phyloP scores from a whole-genome alignment of 495 filamentous ascomycete species.

The Xylaria acuta region DNA sequence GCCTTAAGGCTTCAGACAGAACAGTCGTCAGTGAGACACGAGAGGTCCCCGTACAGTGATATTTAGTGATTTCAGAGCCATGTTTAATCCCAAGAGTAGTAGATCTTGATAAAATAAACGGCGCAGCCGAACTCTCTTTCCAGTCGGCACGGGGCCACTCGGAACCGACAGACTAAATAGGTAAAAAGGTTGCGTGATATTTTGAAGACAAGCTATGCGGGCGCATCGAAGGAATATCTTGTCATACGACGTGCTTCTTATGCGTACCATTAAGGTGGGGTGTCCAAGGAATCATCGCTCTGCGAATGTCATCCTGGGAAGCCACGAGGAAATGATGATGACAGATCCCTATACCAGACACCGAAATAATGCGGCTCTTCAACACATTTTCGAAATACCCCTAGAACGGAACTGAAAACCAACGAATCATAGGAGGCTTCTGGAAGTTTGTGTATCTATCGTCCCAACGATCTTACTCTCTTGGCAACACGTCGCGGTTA shows the following conservation, averaged over 20 bases:
- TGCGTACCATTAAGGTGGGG: slow-evolving; percentile 1
- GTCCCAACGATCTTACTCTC: slow-evolving; percentile 1
- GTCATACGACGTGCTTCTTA: background rate
- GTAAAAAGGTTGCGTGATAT: background rate
- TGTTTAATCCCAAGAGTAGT: background rate
- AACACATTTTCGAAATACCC: background rate
- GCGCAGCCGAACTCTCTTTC: background rate
- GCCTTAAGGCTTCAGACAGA: background rate
- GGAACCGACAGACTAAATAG: background rate
- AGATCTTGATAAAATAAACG: background rate
- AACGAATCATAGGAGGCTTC: background rate
- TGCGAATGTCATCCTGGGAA: slow-evolving; percentile 1
- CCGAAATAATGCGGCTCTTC: background rate
- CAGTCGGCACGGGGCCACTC: background rate
- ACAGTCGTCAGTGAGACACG: background rate
- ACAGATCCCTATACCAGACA: slow-evolving; percentile 8
- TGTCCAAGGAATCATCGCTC: slow-evolving; percentile 8
- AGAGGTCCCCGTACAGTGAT: background rate
- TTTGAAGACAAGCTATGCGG: background rate
- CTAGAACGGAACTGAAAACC: background rate
- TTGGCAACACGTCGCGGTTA: background rate
- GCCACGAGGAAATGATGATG: background rate
- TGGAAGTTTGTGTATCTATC: background rate
- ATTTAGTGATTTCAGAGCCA: slow-evolving; percentile 1
- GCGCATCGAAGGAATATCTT: background rate